These are phyloP conservation scores for Hypoxylon sp. DNA, from an alignment of 2,329 filamentous ascomycete species.

Conservation along the genomic window DNA sequence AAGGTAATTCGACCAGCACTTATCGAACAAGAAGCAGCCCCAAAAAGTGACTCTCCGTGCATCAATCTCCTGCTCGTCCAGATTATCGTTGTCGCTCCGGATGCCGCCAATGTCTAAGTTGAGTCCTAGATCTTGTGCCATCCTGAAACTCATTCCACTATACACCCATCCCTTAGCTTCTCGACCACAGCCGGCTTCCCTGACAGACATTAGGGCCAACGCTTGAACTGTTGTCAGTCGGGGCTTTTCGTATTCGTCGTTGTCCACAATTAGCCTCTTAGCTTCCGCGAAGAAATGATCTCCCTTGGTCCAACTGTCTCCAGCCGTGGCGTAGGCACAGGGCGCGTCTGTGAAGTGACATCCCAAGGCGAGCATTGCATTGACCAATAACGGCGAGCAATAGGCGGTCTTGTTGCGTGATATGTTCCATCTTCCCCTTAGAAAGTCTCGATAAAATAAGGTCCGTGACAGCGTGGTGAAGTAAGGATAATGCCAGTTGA, in stretches of 20 bases:
- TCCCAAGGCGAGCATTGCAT: conserved; percentile 92
- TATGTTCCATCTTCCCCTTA: conserved; percentile 74
- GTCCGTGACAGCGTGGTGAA: conserved; percentile 91
- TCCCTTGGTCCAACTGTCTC: conserved; percentile 87
- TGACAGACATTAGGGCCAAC: conserved; percentile 93
- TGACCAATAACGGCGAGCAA: conserved; percentile 91
- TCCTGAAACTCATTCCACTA: conserved; percentile 97
- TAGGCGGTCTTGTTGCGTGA: conserved; percentile 74
- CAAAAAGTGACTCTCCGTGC: conserved; percentile 93
- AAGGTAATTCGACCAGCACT: conserved; percentile 98
- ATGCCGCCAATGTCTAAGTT: conserved; percentile 85
- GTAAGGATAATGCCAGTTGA: conserved; percentile 97
- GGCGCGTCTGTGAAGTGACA: conserved; percentile 90
- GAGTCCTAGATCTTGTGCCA: conserved; percentile 94
- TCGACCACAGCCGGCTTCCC: conserved; percentile 93
- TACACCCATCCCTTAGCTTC: conserved; percentile 99
- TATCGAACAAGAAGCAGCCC: conserved; percentile 99
- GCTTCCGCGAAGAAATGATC: conserved; percentile 97
- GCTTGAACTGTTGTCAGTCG: conserved; percentile 93
- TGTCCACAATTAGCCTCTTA: conserved; percentile 88
- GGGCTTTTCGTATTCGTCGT: conserved; percentile 93
- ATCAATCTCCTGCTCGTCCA: conserved; percentile 88
- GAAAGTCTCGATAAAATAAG: conserved; percentile 89
- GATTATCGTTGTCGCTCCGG: conserved; percentile 67
- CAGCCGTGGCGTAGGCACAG: conserved; percentile 78